Conservation (phyloP, 352 stramenopile species). For the Thalassiosira livingstoniorum region DNA sequence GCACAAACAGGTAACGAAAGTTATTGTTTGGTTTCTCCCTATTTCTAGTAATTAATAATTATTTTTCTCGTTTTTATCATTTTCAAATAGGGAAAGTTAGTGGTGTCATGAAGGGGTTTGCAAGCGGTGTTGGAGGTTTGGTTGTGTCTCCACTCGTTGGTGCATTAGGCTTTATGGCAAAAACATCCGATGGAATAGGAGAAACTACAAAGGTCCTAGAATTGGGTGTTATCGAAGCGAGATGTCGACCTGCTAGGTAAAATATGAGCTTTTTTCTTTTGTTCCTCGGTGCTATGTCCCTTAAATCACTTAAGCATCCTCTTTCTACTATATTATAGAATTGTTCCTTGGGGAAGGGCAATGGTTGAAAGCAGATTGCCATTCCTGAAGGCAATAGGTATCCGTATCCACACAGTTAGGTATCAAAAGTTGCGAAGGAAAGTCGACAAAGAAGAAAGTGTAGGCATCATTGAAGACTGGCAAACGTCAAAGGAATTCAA, state of each 20-base stretch:
- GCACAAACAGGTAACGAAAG: conserved; percentile 45
- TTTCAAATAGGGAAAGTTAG: conserved; percentile 25
- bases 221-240: conserved; percentile 57
- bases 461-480: conserved; percentile 26
- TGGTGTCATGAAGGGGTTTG: conserved; percentile 59
- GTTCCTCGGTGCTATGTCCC: too few relatives aligned
- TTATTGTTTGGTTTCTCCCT: too few relatives aligned
- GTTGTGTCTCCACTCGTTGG: conserved; percentile 63
- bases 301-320: conserved; percentile 17
- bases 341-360: conserved; percentile 60
- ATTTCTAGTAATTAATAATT: too few relatives aligned
- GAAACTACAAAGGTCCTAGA: conserved; percentile 57
- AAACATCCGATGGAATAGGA: conserved; percentile 59
- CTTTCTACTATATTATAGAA: conserved; percentile 31
- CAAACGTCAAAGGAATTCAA: conserved; percentile 56
- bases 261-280: conserved; percentile 25
- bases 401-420: conserved; percentile 68
- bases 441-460: conserved; percentile 29
- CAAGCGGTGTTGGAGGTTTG: conserved; percentile 52
- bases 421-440: conserved; percentile 67
- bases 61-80: too few relatives aligned
- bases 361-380: conserved; percentile 59
- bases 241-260: conserved; percentile 61
- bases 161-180: conserved; percentile 64
- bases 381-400: conserved; percentile 73